Evolutionary conservation across 306 rosid genomes (phyloP).

Genomic region (Cucurbita maxima): DNA sequence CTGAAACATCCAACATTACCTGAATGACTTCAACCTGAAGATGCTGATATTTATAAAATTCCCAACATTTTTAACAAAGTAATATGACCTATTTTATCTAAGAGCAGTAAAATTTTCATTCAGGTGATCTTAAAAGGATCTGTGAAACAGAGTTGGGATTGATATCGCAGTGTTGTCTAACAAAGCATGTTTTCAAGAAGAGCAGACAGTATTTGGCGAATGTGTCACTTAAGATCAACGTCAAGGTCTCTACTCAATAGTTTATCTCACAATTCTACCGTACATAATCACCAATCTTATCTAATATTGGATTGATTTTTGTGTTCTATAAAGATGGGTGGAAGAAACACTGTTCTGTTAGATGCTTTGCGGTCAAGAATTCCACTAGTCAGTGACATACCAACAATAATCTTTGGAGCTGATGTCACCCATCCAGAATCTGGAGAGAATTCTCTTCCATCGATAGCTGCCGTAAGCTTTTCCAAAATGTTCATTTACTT

Average conservation of each 20-base stretch:
- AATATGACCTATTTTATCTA: neutral
- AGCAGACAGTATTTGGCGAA: slow-evolving; percentile 54
- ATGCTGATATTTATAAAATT: neutral
- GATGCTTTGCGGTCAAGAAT: slow-evolving; percentile 60
- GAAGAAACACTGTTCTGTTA: slow-evolving; percentile 65
- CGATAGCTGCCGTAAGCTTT: slow-evolving; percentile 50
- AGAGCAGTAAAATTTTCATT: neutral
- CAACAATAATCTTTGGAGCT: slow-evolving; percentile 72
- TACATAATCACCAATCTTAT: neutral
- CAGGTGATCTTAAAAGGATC: slow-evolving; percentile 57
- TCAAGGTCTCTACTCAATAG: slow-evolving; percentile 25
- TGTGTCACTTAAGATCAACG: slow-evolving; percentile 52
- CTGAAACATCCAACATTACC: neutral
- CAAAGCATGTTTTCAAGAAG: slow-evolving; percentile 46
- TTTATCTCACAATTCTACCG: neutral
- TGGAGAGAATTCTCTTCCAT: slow-evolving; percentile 57
- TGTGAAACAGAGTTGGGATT: slow-evolving; percentile 54
- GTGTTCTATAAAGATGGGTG: slow-evolving; percentile 35
- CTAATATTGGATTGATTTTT: slow-evolving; percentile 1
- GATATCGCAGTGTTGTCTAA: slow-evolving; percentile 58
- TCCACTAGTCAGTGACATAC: slow-evolving; percentile 68
- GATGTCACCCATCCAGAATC: slow-evolving; percentile 69
- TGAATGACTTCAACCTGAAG: neutral
- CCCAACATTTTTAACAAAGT: neutral
- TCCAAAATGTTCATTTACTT: neutral